Base-by-base conservation (phyloP, 2,329 filamentous ascomycete species). In the Beauveria scarabaeidicola region DNA sequence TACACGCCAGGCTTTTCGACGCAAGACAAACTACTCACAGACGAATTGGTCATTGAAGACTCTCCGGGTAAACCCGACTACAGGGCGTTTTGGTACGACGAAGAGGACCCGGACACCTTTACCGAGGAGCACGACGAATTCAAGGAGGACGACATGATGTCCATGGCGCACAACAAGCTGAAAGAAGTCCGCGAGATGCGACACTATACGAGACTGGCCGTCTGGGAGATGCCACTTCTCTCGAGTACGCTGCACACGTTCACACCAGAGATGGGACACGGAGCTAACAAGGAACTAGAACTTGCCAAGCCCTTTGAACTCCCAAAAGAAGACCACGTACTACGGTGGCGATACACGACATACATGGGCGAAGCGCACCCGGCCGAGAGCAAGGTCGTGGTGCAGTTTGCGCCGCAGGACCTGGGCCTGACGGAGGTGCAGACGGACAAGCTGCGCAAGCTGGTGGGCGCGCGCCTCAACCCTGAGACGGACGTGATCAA, bases 281-380 rank as follows among this genome's bases (percentile, higher is more conserved):
- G 41, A 40, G 44, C 53, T 65, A 60, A 61, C 61, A 64, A 58
- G 66, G 58, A 56, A n/a, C 1, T 25, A 96, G 90, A 93, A 71
- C 82, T 94, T 63, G 88, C 90, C 59, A 90, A 90, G 74, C 88
- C 90, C 19, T 97, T 96, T 72, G 75, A 81, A 62, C 83, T 86
- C 3, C 91, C 93, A 2, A 80, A 82, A 15, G 73, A 79, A 32
- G 74, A 84, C 50, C 81, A 89, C 66, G 85, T 91, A 50, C 84
- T 99, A 61, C 88, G 93, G 68, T 99, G 97, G 85, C 88, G 94
- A 68, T 97, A 96, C 78, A 99, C 94, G 17, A 92, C 88, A 41
- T 97, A 97, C 76, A 88, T 99, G 82, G 93, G 93, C 68, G 94
- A 97, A 75, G 79, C 83, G 59, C 95, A 99, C 75, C 93, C 94